Conservation (phyloP, 805 yeast genomes). For the Cyberlindnera lachancei region DNA sequence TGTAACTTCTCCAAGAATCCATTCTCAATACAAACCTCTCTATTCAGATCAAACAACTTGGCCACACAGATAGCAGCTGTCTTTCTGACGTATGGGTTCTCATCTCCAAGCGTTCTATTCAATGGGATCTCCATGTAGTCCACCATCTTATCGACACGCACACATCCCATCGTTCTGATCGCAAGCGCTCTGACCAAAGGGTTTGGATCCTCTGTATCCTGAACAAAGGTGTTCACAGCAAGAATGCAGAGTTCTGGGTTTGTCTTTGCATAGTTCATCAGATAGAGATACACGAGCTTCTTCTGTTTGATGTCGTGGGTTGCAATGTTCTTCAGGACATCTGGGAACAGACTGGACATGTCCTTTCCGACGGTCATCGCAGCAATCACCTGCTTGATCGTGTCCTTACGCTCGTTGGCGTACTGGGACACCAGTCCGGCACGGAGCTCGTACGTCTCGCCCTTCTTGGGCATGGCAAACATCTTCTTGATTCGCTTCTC, state of each 20-base stretch:
- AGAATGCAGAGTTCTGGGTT: conserved; percentile 93
- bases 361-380: conserved; percentile 99
- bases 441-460: conserved; percentile 86
- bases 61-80: conserved; percentile 98
- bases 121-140: conserved; percentile 92
- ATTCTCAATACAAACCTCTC: conserved; percentile 73
- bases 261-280: conserved; percentile 95
- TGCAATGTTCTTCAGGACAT: conserved; percentile 91
- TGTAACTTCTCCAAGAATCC: conserved; percentile 72
- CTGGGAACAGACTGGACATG: conserved; percentile 91
- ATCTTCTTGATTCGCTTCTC: conserved; percentile 48
- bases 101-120: conserved; percentile 77
- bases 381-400: conserved; percentile 92
- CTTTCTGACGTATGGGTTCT: conserved; percentile 94
- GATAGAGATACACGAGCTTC: conserved; percentile 86
- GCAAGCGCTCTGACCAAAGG: conserved; percentile 95
- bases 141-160: conserved; percentile 89
- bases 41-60: conserved; percentile 80
- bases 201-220: conserved; percentile 92
- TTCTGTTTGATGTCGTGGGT: conserved; percentile 95
- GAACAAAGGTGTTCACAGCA: conserved; percentile 95
- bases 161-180: conserved; percentile 97
- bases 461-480: conserved; percentile 52
- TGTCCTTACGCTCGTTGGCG: conserved; percentile 91
- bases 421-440: conserved; percentile 90